phyloP scores from a whole-genome alignment of 306 rosid species.

The Medicago arabica region DNA sequence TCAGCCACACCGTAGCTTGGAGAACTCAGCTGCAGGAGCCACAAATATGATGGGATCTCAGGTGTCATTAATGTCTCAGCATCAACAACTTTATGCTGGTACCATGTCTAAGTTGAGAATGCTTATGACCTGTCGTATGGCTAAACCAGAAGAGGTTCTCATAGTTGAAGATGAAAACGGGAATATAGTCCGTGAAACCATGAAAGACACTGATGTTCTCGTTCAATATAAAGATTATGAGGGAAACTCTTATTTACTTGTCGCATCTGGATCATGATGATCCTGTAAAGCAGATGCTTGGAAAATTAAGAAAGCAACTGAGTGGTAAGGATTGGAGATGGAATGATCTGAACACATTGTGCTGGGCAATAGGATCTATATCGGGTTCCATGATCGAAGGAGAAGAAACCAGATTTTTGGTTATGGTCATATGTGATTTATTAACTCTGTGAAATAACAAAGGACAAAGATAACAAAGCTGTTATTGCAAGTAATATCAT shows the following conservation, averaged over 20 bases:
- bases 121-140: constrained; percentile 99
- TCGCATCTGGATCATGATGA: constrained; percentile 94
- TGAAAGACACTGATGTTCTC: constrained; percentile 99
- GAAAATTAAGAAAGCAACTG: constrained; percentile 83
- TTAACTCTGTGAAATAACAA: constrained; percentile 93
- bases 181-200: constrained; percentile 93
- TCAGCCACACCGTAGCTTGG: constrained; percentile 47
- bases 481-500: constrained; percentile 97
- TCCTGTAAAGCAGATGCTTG: constrained; percentile 95
- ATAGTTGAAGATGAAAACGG: constrained; percentile 99
- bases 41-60: constrained; percentile 52
- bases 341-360: constrained; percentile 92
- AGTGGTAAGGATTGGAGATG: constrained; percentile 95
- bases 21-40: constrained; percentile 50
- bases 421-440: constrained; percentile 94
- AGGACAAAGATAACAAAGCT: constrained; percentile 96
- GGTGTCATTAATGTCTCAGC: constrained; percentile 43
- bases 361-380: constrained; percentile 99
- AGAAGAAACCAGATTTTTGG: constrained; percentile 97
- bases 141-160: constrained; percentile 99
- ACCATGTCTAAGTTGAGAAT: constrained; percentile 92
- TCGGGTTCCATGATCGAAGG: constrained; percentile 98
- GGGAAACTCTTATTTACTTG: constrained; percentile 94
- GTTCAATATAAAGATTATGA: constrained; percentile 99
- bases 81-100: constrained; percentile 81